These are phyloP conservation scores for Sungouiella blattae DNA, from an alignment of 805 yeast genomes.

Conservation along the genomic window DNA sequence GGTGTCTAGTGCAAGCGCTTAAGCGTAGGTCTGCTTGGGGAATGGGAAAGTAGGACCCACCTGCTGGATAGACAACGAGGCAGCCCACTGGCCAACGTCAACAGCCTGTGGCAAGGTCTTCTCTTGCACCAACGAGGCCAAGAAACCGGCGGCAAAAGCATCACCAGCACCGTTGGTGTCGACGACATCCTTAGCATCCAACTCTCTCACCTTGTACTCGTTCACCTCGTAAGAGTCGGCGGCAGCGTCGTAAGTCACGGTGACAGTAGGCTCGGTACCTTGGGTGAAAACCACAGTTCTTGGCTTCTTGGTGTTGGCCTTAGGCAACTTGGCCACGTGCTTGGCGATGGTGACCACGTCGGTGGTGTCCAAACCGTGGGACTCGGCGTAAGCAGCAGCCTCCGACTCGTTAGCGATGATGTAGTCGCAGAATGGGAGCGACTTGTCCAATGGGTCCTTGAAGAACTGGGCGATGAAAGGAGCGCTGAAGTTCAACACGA, in stretches of 20 bases:
- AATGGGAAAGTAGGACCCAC: constrained; percentile 92
- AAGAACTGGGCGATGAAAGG: constrained; percentile 96
- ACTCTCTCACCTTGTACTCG: constrained; percentile 66
- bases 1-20: no score
- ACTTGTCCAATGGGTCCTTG: constrained; percentile 81
- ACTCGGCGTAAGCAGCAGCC: constrained; percentile 89
- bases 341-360: constrained; percentile 79
- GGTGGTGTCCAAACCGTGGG: constrained; percentile 61
- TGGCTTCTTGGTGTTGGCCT: constrained; percentile 60
- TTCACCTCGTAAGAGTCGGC: constrained; percentile 45
- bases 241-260: constrained; percentile 55
- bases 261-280: constrained; percentile 87
- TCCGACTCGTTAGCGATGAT: constrained; percentile 96
- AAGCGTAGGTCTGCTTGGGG: constrained; percentile 56
- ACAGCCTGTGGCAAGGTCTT: constrained; percentile 58
- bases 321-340: constrained; percentile 74
- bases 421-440: constrained; percentile 83
- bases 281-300: constrained; percentile 94
- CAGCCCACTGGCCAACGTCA: constrained; percentile 95
- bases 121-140: constrained; percentile 81
- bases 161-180: constrained; percentile 99
- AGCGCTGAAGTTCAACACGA: constrained; percentile 86
- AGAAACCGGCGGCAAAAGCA: constrained; percentile 95
- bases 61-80: constrained; percentile 85
- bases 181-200: constrained; percentile 62